Evolutionary conservation across 768 basidiomycete species (phyloP), one percentile per base, ranked within the genome.

Genomic region (Macrolepiota albuminosa): DNA sequence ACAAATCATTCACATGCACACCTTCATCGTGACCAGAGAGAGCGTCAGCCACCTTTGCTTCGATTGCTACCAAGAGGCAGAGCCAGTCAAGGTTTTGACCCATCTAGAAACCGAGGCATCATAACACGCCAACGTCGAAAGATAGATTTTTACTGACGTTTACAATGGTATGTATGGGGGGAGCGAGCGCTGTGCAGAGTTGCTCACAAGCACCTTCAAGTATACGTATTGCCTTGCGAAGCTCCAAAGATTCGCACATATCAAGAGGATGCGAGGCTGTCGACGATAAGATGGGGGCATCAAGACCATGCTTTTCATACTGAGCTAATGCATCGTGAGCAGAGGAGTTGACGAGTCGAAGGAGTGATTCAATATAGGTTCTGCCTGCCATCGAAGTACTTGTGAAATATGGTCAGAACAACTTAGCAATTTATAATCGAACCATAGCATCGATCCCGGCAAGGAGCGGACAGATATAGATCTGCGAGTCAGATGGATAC

Each of bases 191-290:
- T 9, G 68, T 64, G 11, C 57, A 63, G 4, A 72, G 66, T 54
- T 72, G 71, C 6, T 65, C 69, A 54, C 71, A 72, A 6, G 71
- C 71, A 10, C 66, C 71, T 51, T 72, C 70, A 14, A 72, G 61
- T 4, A 63, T 65, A 42, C 67, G 66, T 14, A 69, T 61, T 4
- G 70, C 67, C 42, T 63, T 48, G 16, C 68, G 56, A 54, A 69
- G 50, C 29, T 66, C 69, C 48, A 46, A n/a, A 21, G 47, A 24
- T 43, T 31, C 21, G 42, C 31, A 26, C 4, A 33, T 47, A 49
- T 61, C 57, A 3, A 56, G 43, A 33, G 55, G 55, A 36, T 56
- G 55, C 3, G 54, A 53, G 21, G 39, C 13, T 29, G 52, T 59
- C 4, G 53, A 54, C 1, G 51, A 53, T 16, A 59, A 26, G 26